phyloP scores from a whole-genome alignment of 345 rosid genomes.

The Toxicodendron radicans region DNA sequence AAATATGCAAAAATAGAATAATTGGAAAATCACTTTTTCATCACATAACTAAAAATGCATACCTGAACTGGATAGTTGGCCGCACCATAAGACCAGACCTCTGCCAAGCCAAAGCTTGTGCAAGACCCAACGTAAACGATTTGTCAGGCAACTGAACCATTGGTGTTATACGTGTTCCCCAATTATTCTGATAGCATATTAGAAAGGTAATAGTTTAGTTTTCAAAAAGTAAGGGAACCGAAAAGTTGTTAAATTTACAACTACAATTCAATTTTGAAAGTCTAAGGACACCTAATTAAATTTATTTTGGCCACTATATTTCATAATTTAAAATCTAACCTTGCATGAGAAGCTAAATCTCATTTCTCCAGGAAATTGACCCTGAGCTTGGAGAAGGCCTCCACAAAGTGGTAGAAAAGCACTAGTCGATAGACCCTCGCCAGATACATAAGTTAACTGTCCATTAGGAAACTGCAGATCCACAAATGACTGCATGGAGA shows the following conservation, averaged over 20 bases:
- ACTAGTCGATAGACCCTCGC: conserved; percentile 90
- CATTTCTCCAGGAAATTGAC: conserved; percentile 99
- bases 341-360: conserved; percentile 84
- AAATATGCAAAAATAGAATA: background rate
- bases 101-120: conserved; percentile 90
- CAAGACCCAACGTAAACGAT: conserved; percentile 67
- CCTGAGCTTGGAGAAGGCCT: conserved; percentile 95
- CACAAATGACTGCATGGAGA: conserved; percentile 69
- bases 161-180: conserved; percentile 88
- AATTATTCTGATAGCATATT: conserved; percentile 59
- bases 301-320: background rate
- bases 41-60: background rate
- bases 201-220: conserved; percentile 17
- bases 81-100: conserved; percentile 88
- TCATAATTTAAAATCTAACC: conserved; percentile 40
- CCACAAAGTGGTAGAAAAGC: conserved; percentile 83
- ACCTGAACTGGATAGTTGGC: conserved; percentile 85
- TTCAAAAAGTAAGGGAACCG: background rate
- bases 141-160: conserved; percentile 90
- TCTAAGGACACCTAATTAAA: background rate
- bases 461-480: conserved; percentile 97
- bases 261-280: conserved; percentile 1
- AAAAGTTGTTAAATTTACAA: background rate
- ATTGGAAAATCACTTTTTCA: background rate
- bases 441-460: conserved; percentile 81